Percentiles rank a stretch among this genome's conserved stretches.
These are phyloP conservation scores for Penicillium silybi DNA, from an alignment of 495 filamentous ascomycete species.

Conservation along the genomic window DNA sequence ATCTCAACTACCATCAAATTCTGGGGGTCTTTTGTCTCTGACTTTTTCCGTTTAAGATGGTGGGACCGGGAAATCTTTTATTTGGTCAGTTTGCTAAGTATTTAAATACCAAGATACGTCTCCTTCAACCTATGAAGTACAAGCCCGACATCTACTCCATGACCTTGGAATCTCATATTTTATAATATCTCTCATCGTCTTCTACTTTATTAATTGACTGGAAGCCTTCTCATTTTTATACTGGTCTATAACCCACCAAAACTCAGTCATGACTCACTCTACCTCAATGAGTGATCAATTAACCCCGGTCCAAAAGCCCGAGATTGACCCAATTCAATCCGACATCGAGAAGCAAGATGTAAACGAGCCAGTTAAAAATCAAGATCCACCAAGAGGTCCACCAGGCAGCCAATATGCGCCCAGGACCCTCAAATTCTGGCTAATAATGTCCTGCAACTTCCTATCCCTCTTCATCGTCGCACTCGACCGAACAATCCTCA, in stretches of 20 bases:
- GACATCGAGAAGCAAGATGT: not conserved
- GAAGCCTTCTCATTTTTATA: not conserved
- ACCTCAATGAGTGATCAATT: not conserved
- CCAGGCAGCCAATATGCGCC: not conserved
- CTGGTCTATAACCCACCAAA: not conserved
- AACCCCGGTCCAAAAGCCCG: not conserved
- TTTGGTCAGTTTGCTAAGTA: no score
- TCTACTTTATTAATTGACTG: not conserved
- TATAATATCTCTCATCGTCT: not conserved
- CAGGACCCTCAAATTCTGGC: conserved; percentile 2
- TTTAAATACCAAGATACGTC: no score
- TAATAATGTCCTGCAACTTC: conserved; percentile 3
- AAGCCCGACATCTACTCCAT: not conserved
- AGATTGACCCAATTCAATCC: not conserved
- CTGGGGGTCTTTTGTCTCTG: no score
- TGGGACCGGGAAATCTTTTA: not conserved
- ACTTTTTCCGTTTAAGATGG: not conserved
- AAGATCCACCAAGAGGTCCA: not conserved
- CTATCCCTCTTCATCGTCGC: not conserved
- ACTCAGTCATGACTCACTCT: not conserved
- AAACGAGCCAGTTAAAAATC: not conserved
- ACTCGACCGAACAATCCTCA: conserved; percentile 3
- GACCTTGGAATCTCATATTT: not conserved
- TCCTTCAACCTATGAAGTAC: not conserved
- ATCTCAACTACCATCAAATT: not conserved